phyloP scores from a whole-genome alignment of 805 yeast genomes.

The Ogataea paradorogensis region DNA sequence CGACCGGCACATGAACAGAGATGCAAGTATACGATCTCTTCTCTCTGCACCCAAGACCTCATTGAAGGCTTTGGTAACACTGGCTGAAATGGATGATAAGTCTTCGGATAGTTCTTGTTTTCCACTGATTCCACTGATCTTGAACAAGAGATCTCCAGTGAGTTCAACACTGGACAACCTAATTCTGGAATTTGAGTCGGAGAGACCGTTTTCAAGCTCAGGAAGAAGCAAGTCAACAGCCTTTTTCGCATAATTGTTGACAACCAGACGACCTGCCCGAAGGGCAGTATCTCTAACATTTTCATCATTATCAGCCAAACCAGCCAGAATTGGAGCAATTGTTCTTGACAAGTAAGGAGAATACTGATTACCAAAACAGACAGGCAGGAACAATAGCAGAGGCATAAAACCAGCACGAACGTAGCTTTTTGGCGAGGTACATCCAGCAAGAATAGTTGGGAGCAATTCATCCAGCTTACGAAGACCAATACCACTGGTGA shows the following conservation, averaged over 20 bases:
- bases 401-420: conserved; percentile 94
- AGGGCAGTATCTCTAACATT: conserved; percentile 84
- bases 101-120: conserved; percentile 66
- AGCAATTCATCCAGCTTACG: conserved; percentile 83
- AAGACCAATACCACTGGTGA: conserved; percentile 86
- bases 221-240: conserved; percentile 93
- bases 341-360: conserved; percentile 82
- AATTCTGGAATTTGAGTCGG: conserved; percentile 79
- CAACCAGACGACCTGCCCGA: conserved; percentile 90
- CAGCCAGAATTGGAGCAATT: conserved; percentile 88
- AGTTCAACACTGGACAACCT: conserved; percentile 92
- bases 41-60: conserved; percentile 84
- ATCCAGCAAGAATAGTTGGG: conserved; percentile 73
- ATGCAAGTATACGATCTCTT: conserved; percentile 79
- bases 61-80: conserved; percentile 60
- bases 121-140: conserved; percentile 86
- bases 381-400: conserved; percentile 82
- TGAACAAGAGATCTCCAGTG: conserved; percentile 91
- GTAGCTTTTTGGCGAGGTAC: conserved; percentile 61
- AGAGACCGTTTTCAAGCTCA: conserved; percentile 86
- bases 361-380: conserved; percentile 88
- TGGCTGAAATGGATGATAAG: conserved; percentile 42
- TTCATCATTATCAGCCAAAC: conserved; percentile 87
- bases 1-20: conserved; percentile 91
- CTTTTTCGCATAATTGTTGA: conserved; percentile 83